Percentiles rank a stretch among this genome's conserved stretches.
Evolutionary conservation across 129 eudicot species (phyloP).

Genomic region (Pittosporum tobira): DNA sequence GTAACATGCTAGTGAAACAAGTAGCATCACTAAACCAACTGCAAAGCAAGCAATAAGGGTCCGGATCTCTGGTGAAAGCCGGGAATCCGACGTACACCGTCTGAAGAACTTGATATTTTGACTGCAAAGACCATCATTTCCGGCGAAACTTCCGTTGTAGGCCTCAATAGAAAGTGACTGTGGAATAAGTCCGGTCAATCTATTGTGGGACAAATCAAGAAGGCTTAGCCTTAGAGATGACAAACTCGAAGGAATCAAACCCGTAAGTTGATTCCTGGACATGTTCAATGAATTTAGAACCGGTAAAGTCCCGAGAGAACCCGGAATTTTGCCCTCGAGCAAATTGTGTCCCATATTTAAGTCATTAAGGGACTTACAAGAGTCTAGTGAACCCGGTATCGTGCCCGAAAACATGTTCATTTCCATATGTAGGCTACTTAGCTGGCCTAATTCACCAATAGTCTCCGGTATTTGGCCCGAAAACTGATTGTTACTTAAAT

Average conservation of each 20-base stretch:
- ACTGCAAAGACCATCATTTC: slow-evolving; percentile 73
- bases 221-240: slow-evolving; percentile 57
- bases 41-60: slow-evolving; percentile 40
- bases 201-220: slow-evolving; percentile 67
- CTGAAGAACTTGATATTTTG: slow-evolving; percentile 41
- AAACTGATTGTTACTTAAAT: slow-evolving; percentile 53
- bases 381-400: slow-evolving; percentile 56
- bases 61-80: slow-evolving; percentile 22
- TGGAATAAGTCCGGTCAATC: slow-evolving; percentile 58
- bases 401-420: slow-evolving; percentile 51
- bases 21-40: slow-evolving; percentile 25
- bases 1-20: slow-evolving; percentile 34
- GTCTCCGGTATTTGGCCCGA: slow-evolving; percentile 49
- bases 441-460: slow-evolving; percentile 45
- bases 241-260: slow-evolving; percentile 57
- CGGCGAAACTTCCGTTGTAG: slow-evolving; percentile 71
- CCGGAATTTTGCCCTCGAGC: slow-evolving; percentile 62
- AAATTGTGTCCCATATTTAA: slow-evolving; percentile 58
- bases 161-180: slow-evolving; percentile 59
- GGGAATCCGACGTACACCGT: slow-evolving; percentile 30
- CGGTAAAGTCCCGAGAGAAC: slow-evolving; percentile 44
- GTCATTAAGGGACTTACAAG: slow-evolving; percentile 50
- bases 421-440: slow-evolving; percentile 45
- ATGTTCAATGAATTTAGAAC: slow-evolving; percentile 58
- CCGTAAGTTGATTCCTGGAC: slow-evolving; percentile 59